phyloP scores from a whole-genome alignment of 169 alveolate species.

The Ichthyophthirius multifiliis region DNA sequence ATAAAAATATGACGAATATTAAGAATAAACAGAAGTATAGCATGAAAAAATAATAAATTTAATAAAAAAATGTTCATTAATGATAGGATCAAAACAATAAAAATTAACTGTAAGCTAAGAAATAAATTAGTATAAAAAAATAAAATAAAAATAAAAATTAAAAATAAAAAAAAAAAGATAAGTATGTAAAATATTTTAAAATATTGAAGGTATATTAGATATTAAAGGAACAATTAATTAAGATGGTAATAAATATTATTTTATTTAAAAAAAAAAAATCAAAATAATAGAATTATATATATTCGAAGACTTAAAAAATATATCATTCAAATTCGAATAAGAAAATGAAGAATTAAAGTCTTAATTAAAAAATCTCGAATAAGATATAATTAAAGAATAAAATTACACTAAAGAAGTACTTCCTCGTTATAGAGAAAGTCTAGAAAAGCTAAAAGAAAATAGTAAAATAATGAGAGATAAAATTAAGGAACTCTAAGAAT shows the following conservation, averaged over 20 bases:
- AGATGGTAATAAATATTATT: neutral
- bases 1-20: neutral
- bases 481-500: neutral
- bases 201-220: neutral
- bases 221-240: neutral
- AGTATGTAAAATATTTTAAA: neutral
- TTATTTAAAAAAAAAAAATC: neutral
- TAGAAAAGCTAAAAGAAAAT: slow-evolving; percentile 6
- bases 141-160: neutral
- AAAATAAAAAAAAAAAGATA: neutral
- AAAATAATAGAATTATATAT: neutral
- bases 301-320: neutral
- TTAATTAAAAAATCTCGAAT: neutral
- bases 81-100: neutral
- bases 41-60: neutral
- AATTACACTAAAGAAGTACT: neutral
- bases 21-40: neutral
- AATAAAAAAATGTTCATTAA: neutral
- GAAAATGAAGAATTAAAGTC: neutral
- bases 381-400: neutral
- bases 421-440: slow-evolving; percentile 14
- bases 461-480: slow-evolving; percentile 16
- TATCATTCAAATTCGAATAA: neutral
- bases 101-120: neutral
- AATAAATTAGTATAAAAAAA: neutral